Percentiles rank a stretch among this genome's conserved stretches.
These are phyloP conservation scores for Fusarium gaditjirri DNA, from an alignment of 2,329 filamentous ascomycete genomes.

Conservation along the genomic window DNA sequence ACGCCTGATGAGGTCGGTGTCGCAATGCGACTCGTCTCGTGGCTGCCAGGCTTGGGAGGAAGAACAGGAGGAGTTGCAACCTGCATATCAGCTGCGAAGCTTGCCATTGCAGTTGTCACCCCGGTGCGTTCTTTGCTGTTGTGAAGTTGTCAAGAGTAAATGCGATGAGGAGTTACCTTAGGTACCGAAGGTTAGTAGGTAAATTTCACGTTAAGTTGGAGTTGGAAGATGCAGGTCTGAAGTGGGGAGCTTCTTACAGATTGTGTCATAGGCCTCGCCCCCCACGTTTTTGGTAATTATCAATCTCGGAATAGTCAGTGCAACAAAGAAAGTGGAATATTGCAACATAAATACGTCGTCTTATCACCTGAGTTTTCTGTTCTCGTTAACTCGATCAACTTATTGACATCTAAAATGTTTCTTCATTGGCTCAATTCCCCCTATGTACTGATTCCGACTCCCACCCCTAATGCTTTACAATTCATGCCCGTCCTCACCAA, in stretches of 20 bases:
- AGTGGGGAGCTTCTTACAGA: conserved; percentile 15
- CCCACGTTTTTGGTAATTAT: not conserved
- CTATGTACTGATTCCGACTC: conserved; percentile 12
- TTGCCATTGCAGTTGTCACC: conserved; percentile 40
- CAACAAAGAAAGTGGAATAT: not conserved
- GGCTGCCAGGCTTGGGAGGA: conserved; percentile 77
- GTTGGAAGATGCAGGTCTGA: conserved; percentile 16
- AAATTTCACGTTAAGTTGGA: not conserved
- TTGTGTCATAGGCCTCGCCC: not conserved
- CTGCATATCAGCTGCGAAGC: conserved; percentile 45
- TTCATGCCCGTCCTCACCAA: conserved; percentile 14
- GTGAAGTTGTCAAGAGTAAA: not conserved
- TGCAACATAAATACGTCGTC: not conserved
- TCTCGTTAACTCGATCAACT: not conserved
- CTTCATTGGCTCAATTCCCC: conserved; percentile 13
- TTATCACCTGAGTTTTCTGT: not conserved
- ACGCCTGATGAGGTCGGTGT: conserved; percentile 66
- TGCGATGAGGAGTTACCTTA: not conserved
- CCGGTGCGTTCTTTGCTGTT: not conserved
- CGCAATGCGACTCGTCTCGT: conserved; percentile 73
- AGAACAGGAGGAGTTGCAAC: conserved; percentile 68
- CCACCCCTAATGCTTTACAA: conserved; percentile 30
- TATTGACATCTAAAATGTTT: not conserved
- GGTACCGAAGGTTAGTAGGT: not conserved
- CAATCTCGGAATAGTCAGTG: not conserved